phyloP scores from a whole-genome alignment of 2,329 filamentous ascomycete species.

The Alternaria brassicae region DNA sequence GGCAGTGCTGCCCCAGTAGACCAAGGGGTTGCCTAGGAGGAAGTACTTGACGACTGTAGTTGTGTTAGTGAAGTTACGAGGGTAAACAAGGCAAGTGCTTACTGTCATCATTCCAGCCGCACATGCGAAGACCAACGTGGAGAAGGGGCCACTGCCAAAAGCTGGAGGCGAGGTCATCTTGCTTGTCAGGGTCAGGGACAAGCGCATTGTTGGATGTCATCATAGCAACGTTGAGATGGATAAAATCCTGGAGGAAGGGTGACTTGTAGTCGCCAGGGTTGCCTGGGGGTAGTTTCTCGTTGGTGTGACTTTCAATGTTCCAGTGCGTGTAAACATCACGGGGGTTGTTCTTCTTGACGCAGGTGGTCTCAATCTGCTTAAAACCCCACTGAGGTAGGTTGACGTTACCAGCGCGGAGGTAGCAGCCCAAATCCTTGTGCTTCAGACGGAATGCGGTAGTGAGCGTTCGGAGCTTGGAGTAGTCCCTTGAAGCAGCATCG shows the following conservation, averaged over 20 bases:
- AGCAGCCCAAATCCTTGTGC: conserved; percentile 84
- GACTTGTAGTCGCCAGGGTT: conserved; percentile 94
- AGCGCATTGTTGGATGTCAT: conserved; percentile 99
- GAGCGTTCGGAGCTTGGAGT: conserved; percentile 84
- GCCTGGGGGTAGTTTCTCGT: conserved; percentile 87
- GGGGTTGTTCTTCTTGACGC: conserved; percentile 90
- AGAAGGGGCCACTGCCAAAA: conserved; percentile 99
- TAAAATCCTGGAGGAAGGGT: conserved; percentile 96
- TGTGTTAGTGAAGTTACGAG: conserved; percentile 20
- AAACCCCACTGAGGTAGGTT: conserved; percentile 99
- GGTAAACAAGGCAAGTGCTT: conserved; percentile 18
- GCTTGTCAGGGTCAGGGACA: conserved; percentile 97
- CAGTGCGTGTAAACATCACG: conserved; percentile 96
- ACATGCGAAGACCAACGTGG: conserved; percentile 96
- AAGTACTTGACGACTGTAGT: conserved; percentile 85
- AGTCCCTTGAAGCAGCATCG: conserved; percentile 86
- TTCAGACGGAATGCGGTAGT: conserved; percentile 91
- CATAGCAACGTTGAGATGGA: conserved; percentile 98
- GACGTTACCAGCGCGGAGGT: conserved; percentile 91
- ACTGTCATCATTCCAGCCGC: conserved; percentile 91
- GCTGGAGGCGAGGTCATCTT: conserved; percentile 93
- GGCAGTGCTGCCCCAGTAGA: conserved; percentile 93
- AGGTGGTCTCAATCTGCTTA: conserved; percentile 98
- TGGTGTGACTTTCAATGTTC: conserved; percentile 96
- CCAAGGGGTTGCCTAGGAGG: conserved; percentile 91